These are phyloP conservation scores for Venturia nashicola DNA, from an alignment of 2,329 filamentous ascomycete species.

Conservation along the genomic window DNA sequence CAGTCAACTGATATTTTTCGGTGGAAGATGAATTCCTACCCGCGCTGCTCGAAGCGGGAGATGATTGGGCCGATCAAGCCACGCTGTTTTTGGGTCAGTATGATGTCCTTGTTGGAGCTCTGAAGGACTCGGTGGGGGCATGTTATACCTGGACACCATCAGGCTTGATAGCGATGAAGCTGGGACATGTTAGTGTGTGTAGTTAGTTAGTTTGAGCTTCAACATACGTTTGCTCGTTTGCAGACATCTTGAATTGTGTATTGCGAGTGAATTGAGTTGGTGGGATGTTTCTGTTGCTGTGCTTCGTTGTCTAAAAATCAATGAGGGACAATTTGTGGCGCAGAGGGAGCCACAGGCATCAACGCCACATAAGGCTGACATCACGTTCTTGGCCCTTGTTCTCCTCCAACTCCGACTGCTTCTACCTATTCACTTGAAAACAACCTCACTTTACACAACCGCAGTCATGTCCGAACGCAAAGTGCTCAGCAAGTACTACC, in stretches of 20 bases:
- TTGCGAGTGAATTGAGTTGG: background rate
- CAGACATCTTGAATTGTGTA: constrained; percentile 16
- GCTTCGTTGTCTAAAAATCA: no score
- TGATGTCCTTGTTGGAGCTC: background rate
- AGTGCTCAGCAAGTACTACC: constrained; percentile 55
- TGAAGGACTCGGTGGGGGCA: background rate
- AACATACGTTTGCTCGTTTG: constrained; percentile 81
- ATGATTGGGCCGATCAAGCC: constrained; percentile 97
- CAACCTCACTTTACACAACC: constrained; percentile 8
- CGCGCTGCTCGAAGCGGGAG: constrained; percentile 93
- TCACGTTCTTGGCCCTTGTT: background rate
- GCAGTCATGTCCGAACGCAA: constrained; percentile 73
- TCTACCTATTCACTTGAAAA: background rate
- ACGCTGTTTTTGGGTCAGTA: constrained; percentile 45
- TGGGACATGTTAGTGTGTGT: constrained; percentile 31
- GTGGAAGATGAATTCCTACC: constrained; percentile 41
- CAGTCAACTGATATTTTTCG: constrained; percentile 6
- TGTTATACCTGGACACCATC: constrained; percentile 88
- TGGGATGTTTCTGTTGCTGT: no score
- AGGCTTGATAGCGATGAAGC: constrained; percentile 99
- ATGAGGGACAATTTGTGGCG: background rate
- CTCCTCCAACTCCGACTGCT: background rate
- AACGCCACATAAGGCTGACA: background rate
- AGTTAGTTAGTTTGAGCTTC: constrained; percentile 5
- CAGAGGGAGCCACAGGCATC: background rate